Conservation (phyloP, 225 moss, liverwort and hornwort species). For the Neckera pumila region DNA sequence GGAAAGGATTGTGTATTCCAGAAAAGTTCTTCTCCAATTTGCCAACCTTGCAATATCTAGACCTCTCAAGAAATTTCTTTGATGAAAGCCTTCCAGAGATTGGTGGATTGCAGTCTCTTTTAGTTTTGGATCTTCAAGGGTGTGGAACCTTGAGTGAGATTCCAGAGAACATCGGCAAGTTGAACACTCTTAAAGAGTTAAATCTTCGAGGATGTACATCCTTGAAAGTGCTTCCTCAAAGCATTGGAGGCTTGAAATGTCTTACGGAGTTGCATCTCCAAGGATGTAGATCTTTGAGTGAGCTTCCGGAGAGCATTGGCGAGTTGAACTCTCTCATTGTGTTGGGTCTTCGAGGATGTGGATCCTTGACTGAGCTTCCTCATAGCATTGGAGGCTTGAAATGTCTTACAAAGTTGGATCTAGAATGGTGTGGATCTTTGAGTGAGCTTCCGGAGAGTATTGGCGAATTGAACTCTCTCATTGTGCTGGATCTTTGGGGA, state of each 20-base stretch:
- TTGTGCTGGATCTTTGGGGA: neutral
- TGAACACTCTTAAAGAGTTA: neutral
- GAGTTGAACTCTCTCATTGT: neutral
- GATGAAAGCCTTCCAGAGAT: neutral
- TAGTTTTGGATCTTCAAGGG: neutral
- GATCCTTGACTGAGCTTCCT: neutral
- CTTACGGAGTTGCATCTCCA: neutral
- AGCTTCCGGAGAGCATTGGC: neutral
- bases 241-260: neutral
- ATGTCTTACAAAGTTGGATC: neutral
- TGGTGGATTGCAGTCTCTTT: neutral
- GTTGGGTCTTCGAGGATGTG: neutral
- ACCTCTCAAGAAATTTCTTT: neutral
- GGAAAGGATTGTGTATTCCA: neutral
- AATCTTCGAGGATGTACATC: neutral
- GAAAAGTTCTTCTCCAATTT: neutral
- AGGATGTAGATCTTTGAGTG: neutral
- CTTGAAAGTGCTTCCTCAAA: neutral
- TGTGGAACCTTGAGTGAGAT: neutral
- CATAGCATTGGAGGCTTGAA: neutral
- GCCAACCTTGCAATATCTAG: neutral
- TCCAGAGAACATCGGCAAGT: neutral
- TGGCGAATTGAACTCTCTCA: neutral
- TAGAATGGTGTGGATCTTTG: neutral
- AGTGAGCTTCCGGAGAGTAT: neutral